Base-by-base conservation (phyloP, 2,329 filamentous ascomycete genomes). In the Neofusicoccum parvum region DNA sequence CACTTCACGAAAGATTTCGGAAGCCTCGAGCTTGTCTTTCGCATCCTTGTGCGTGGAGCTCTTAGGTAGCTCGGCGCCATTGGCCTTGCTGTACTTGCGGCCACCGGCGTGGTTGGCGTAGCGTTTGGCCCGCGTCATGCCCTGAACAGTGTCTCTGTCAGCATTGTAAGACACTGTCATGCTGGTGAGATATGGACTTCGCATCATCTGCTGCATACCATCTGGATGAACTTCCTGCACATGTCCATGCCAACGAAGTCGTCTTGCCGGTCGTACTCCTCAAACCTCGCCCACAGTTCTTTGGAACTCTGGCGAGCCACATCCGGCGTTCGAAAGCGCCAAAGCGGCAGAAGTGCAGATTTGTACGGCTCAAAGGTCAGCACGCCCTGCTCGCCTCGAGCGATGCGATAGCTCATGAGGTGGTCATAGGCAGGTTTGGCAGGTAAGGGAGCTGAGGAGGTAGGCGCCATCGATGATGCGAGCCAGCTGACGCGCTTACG, bases 191-290 rank as follows among this genome's bases (percentile, higher is more conserved):
- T 2, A 23, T 23, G 3, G 23, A 3, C 2, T 2, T 23, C 23
- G 23, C 23, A 3, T 23, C 23, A 32, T 32, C 27, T 32, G 5
- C 27, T 32, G 27, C 27, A 10, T 48, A 72, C 83, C 87, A 89
- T 89, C 73, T 89, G 86, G 6, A 89, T 80, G 69, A 88, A 89
- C 70, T 89, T 89, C 32, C 86, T 78, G 17, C 81, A 76, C 86
- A 89, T 89, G 65, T 89, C 87, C 79, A 87, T 87, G 11, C 87
- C 87, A 0, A 89, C 84, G 65, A 89, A 87, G 72, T 89, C 87
- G 3, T 76, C 77, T 6, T 78, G 70, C 1, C 72, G 70, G n/a
- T 84, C 77, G 70, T 87, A 89, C 10, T 78, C 75, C 14, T 83
- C 71, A 69, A 89, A 89, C 3, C 81, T 79, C 0, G 69, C 64